Conservation (phyloP, 352 stramenopile genomes). For the Phytophthora syringae region DNA sequence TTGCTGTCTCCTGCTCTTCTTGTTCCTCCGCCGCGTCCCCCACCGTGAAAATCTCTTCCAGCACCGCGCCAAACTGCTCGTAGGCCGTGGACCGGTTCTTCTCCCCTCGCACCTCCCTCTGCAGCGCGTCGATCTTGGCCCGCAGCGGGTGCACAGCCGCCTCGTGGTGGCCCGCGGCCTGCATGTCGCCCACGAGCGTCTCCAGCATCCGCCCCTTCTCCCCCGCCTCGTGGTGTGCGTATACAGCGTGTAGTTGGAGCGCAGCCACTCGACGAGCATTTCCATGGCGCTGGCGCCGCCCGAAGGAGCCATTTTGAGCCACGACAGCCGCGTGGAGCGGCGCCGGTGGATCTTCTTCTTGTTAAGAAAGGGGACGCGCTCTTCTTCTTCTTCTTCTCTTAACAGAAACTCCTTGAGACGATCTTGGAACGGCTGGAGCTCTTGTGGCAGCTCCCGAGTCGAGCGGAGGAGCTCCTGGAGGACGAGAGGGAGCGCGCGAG, state of each 20-base stretch:
- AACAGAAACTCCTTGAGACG: conserved; percentile 22
- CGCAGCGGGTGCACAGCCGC: conserved; percentile 32
- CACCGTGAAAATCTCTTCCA: conserved; percentile 41
- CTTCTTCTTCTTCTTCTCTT: conserved; percentile 8
- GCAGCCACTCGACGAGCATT: conserved; percentile 34
- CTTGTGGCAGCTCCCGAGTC: conserved; percentile 5
- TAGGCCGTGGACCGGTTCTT: conserved; percentile 31
- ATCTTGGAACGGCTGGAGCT: conserved; percentile 18
- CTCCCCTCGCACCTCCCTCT: conserved; percentile 31
- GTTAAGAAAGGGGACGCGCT: neutral
- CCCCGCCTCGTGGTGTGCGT: conserved; percentile 20
- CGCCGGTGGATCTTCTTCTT: neutral
- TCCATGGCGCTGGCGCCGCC: conserved; percentile 33
- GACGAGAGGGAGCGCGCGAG: conserved; percentile 27
- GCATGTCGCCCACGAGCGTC: conserved; percentile 28
- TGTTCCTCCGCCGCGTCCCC: conserved; percentile 25
- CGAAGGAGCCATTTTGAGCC: conserved; percentile 28
- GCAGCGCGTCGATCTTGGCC: conserved; percentile 34
- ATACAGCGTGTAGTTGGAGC: conserved; percentile 26
- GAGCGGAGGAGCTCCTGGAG: conserved; percentile 28
- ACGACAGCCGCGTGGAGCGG: conserved; percentile 23
- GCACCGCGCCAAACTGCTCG: conserved; percentile 36
- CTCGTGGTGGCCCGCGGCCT: conserved; percentile 27
- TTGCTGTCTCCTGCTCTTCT: too few species aligned
- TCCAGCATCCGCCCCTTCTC: conserved; percentile 33